Evolutionary conservation across 2,329 filamentous ascomycete genomes (phyloP).

Genomic region (Fusarium sp.): DNA sequence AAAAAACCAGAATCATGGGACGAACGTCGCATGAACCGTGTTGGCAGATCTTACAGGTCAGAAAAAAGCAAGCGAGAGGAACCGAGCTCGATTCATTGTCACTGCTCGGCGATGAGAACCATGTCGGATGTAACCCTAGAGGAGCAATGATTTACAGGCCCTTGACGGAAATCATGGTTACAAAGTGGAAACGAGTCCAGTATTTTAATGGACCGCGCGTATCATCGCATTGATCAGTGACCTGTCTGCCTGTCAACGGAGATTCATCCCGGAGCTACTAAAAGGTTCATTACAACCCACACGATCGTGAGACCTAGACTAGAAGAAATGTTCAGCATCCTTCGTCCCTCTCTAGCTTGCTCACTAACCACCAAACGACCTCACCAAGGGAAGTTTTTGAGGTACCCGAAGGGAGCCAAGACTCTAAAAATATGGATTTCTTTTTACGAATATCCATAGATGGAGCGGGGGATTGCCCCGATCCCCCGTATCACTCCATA

Average conservation of each 20-base stretch:
- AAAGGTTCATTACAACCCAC: not conserved
- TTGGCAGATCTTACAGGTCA: not conserved
- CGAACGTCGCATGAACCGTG: not conserved
- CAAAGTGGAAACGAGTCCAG: not conserved
- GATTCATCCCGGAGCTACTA: not conserved
- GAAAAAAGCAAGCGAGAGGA: not conserved
- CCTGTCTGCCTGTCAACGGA: not conserved
- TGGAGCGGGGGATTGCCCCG: not conserved
- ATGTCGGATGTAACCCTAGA: not conserved
- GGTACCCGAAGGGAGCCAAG: not conserved
- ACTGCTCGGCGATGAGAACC: not conserved
- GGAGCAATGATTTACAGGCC: not conserved
- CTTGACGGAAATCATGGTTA: not conserved
- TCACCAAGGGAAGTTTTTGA: not conserved
- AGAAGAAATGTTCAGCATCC: not conserved
- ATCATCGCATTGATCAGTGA: not conserved
- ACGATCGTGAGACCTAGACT: not conserved
- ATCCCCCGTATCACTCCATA: not conserved
- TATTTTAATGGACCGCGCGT: not conserved
- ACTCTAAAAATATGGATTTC: not conserved
- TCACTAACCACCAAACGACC: not conserved
- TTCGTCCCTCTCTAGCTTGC: not conserved
- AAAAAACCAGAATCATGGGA: not conserved
- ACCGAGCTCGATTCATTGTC: not conserved
- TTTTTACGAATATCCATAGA: not conserved